A percentile compares a stretch with the other conserved stretches of the same genome.
Evolutionary conservation across 1,284 basidiomycete species (phyloP).

Genomic region (Naganishia albida): DNA sequence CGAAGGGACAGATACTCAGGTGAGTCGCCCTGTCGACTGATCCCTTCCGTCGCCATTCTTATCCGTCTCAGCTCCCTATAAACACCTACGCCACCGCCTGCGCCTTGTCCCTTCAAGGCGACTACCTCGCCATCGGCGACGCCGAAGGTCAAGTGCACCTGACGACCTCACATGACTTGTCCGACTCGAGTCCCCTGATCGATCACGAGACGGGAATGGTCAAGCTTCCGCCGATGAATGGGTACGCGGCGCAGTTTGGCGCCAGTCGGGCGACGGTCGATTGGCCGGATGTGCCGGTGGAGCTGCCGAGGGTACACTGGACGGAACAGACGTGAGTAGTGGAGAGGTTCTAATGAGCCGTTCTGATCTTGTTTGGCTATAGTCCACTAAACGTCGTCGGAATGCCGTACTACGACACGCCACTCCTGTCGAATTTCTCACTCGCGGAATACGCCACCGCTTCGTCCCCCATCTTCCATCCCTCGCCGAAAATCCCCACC

Average conservation of each 20-base stretch:
- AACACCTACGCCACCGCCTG: conserved; percentile 76
- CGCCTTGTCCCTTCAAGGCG: conserved; percentile 80
- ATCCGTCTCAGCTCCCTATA: conserved; percentile 3
- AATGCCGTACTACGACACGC: conserved; percentile 78
- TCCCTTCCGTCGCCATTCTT: no score
- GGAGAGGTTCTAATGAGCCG: background rate
- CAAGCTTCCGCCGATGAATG: conserved; percentile 70
- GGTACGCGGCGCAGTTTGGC: conserved; percentile 61
- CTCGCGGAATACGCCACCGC: conserved; percentile 49
- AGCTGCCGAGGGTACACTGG: conserved; percentile 75
- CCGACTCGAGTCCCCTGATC: conserved; percentile 56
- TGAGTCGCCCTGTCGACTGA: conserved; percentile 46
- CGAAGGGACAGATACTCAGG: conserved; percentile 58
- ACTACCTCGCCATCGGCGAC: conserved; percentile 91
- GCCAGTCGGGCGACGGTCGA: conserved; percentile 69
- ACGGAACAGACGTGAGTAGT: conserved; percentile 69
- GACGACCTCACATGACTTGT: conserved; percentile 71
- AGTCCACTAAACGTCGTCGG: conserved; percentile 88
- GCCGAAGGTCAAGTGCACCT: conserved; percentile 82
- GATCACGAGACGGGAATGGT: conserved; percentile 42
- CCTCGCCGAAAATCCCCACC: conserved; percentile 74
- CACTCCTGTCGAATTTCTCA: conserved; percentile 76
- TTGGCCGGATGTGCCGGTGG: conserved; percentile 75
- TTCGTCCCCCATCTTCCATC: conserved; percentile 57
- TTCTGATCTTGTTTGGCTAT: background rate